These are phyloP conservation scores for Chenopodium quinoa DNA, from an alignment of 148 eudicot species.

Conservation along the genomic window DNA sequence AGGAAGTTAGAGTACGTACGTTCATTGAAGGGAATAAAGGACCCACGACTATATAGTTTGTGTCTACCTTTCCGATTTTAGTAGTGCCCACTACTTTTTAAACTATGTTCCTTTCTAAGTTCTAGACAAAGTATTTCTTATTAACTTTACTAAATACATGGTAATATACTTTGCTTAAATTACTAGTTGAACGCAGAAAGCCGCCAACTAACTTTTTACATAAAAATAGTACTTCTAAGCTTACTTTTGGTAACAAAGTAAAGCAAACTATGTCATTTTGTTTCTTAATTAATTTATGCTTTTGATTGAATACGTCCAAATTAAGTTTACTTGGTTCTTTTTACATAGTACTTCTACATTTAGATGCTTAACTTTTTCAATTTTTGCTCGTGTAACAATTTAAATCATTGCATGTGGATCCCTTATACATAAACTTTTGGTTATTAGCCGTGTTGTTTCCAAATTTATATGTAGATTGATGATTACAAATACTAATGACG, in stretches of 20 bases:
- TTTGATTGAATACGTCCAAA: conserved; percentile 1
- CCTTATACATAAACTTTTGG: background rate
- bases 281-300: background rate
- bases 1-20: background rate
- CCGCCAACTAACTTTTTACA: background rate
- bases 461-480: background rate
- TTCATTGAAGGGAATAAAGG: background rate
- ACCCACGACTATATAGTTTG: background rate
- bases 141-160: background rate
- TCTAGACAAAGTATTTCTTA: background rate
- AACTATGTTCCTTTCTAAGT: background rate
- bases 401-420: background rate
- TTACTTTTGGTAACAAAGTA: conserved; percentile 15
- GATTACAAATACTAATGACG: background rate
- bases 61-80: too few relatives aligned
- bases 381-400: background rate
- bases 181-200: conserved; percentile 3
- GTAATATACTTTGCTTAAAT: conserved; percentile 9
- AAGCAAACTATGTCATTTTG: conserved; percentile 10
- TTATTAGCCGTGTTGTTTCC: background rate
- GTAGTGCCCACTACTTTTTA: background rate
- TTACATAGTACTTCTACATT: background rate
- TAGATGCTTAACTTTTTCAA: background rate
- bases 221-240: background rate
- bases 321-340: background rate